phyloP scores from a whole-genome alignment of 83 land plant genomes.

The Isoetes engelmannii region DNA sequence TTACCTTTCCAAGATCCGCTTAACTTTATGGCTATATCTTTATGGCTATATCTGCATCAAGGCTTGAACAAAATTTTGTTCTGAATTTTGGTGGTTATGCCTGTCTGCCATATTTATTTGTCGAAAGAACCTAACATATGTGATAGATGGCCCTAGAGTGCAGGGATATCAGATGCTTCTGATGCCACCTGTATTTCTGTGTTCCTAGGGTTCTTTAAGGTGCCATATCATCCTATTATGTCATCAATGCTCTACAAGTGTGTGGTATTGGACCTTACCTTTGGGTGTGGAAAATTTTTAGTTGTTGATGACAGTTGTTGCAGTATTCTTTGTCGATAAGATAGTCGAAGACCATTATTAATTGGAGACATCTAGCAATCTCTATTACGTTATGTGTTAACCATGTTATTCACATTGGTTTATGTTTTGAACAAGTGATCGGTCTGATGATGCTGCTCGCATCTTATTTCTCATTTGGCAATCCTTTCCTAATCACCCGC shows the following conservation, averaged over 20 bases:
- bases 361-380: conserved; percentile 88
- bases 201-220: conserved; percentile 85
- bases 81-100: not conserved
- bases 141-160: conserved; percentile 41
- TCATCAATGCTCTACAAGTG: not conserved
- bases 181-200: conserved; percentile 92
- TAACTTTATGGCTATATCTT: too few species aligned
- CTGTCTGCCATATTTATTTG: not conserved
- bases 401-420: too few species aligned
- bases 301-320: conserved; percentile 87
- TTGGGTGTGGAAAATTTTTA: conserved; percentile 22
- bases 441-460: too few species aligned
- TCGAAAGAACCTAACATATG: not conserved
- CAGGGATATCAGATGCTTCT: conserved; percentile 96
- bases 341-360: conserved; percentile 80
- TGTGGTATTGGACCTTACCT: not conserved
- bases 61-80: not conserved
- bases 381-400: too few species aligned
- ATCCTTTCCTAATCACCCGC: too few species aligned
- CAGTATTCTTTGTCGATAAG: conserved; percentile 83
- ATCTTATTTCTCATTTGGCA: too few species aligned
- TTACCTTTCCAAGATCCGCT: too few species aligned
- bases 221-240: conserved; percentile 15
- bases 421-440: too few species aligned
- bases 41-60: not conserved